These are phyloP conservation scores for Tetrahymena borealis DNA, from an alignment of 73 alveolate species.

Conservation along the genomic window DNA sequence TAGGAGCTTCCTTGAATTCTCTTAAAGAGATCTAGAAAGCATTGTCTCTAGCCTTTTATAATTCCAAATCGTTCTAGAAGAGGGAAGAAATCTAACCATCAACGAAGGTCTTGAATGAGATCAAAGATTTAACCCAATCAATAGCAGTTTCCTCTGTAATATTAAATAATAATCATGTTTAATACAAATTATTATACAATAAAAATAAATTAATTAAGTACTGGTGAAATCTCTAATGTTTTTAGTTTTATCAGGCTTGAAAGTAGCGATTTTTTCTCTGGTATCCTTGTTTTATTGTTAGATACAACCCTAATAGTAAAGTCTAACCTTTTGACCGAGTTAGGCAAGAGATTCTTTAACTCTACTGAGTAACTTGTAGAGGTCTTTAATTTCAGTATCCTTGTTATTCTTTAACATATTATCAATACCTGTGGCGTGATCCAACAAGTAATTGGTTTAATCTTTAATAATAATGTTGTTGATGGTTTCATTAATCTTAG, in stretches of 20 bases:
- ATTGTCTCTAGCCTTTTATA: not conserved
- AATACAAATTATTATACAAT: not conserved
- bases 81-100: not conserved
- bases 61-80: not conserved
- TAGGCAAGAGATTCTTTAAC: not conserved
- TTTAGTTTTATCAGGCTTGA: not conserved
- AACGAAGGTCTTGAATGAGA: not conserved
- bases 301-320: not conserved
- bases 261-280: not conserved
- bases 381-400: not conserved
- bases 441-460: not conserved
- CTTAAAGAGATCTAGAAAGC: not conserved
- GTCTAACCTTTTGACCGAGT: not conserved
- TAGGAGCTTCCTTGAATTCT: not conserved
- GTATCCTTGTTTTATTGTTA: not conserved
- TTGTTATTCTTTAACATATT: not conserved
- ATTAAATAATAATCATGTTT: not conserved
- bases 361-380: not conserved
- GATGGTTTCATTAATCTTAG: not conserved
- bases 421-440: not conserved
- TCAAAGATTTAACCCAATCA: not conserved
- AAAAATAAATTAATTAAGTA: not conserved
- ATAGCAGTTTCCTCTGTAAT: not conserved
- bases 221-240: not conserved
- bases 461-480: not conserved